These are phyloP conservation scores for Diplosphaera chodatii DNA, from an alignment of 139 green algal genomes.

Conservation along the genomic window DNA sequence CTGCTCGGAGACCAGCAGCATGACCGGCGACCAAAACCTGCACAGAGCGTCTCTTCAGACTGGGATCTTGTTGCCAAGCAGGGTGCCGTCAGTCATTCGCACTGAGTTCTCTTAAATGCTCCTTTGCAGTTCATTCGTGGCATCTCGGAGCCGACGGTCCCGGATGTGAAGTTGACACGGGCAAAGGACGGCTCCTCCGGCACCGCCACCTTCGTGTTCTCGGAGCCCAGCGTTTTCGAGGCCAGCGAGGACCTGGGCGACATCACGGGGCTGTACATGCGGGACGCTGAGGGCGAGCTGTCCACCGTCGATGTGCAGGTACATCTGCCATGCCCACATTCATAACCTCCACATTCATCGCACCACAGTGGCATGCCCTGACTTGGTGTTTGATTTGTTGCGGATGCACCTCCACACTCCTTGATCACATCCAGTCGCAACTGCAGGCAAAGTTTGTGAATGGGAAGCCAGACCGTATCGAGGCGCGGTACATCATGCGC, in stretches of 20 bases:
- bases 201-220: conserved; percentile 87
- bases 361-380: no score
- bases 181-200: conserved; percentile 75
- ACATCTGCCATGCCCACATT: no score
- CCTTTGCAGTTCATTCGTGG: conserved; percentile 92
- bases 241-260: conserved; percentile 72
- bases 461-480: conserved; percentile 77
- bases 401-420: no score
- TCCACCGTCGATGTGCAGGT: conserved; percentile 84
- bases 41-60: no score
- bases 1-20: no score
- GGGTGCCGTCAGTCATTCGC: no score
- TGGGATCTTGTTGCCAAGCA: no score
- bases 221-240: conserved; percentile 89
- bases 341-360: no score
- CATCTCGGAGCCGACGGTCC: conserved; percentile 79
- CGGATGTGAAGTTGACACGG: conserved; percentile 86
- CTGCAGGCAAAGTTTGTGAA: conserved; percentile 94
- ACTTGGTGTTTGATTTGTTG: no score
- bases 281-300: conserved; percentile 88
- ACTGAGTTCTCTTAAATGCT: no score
- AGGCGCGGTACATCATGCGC: conserved; percentile 53
- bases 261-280: conserved; percentile 93
- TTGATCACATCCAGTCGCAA: no score
- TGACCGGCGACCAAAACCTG: no score